phyloP scores from a whole-genome alignment of 495 filamentous ascomycete species.

The Pyronema domesticum region DNA sequence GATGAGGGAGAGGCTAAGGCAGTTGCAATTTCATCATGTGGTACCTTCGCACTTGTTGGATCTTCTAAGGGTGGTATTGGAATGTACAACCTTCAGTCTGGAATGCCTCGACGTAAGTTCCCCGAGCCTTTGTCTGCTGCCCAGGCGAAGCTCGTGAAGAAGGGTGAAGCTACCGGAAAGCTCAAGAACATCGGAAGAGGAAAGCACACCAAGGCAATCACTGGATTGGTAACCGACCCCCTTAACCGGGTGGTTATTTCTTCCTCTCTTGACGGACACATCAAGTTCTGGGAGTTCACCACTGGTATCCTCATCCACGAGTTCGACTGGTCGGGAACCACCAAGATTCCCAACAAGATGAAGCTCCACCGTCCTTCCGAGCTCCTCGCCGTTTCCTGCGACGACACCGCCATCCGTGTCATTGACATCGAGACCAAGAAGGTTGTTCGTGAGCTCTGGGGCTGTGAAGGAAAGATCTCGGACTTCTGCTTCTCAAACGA shows the following conservation, averaged over 20 bases:
- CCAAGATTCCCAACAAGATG: slow-evolving; percentile 52
- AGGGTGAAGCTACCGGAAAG: slow-evolving; percentile 27
- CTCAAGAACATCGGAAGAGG: slow-evolving; percentile 32
- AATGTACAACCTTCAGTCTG: slow-evolving; percentile 94
- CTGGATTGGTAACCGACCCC: slow-evolving; percentile 66
- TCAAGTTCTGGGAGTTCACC: slow-evolving; percentile 95
- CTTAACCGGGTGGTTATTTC: slow-evolving; percentile 70
- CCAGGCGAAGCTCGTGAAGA: slow-evolving; percentile 39
- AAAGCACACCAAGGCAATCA: slow-evolving; percentile 65
- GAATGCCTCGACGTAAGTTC: slow-evolving; percentile 66
- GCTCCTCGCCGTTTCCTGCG: slow-evolving; percentile 74
- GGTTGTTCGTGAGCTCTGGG: slow-evolving; percentile 84
- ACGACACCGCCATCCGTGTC: slow-evolving; percentile 72
- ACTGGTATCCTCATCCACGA: slow-evolving; percentile 61
- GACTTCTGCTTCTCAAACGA: slow-evolving; percentile 86
- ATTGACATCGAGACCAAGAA: slow-evolving; percentile 81
- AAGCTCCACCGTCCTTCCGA: slow-evolving; percentile 66
- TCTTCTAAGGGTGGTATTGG: slow-evolving; percentile 66
- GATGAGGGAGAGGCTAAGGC: slow-evolving; percentile 73
- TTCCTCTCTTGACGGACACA: slow-evolving; percentile 74
- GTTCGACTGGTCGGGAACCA: slow-evolving; percentile 69
- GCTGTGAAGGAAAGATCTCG: slow-evolving; percentile 59
- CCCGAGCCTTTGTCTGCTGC: slow-evolving; percentile 49
- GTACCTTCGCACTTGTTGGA: slow-evolving; percentile 84
- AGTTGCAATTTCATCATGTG: slow-evolving; percentile 75